phyloP scores from a whole-genome alignment of 495 filamentous ascomycete genomes.

The Hypomontagnella submonticulosa region DNA sequence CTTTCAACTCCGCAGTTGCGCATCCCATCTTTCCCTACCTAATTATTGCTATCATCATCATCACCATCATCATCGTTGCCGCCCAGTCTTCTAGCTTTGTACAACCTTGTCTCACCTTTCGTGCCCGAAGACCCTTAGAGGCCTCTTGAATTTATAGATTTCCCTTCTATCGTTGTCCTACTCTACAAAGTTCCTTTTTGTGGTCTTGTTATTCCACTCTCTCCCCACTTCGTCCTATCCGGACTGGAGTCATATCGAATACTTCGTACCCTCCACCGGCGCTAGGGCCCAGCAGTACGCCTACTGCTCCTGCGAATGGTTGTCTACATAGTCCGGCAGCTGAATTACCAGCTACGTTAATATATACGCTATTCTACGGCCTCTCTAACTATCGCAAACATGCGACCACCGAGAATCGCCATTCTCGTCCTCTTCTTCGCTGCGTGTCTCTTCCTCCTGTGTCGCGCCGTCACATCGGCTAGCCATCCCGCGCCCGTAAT shows the following conservation, averaged over 20 bases:
- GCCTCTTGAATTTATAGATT: constrained; percentile 27
- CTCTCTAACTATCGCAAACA: constrained; percentile 41
- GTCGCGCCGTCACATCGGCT: constrained; percentile 53
- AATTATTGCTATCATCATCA: constrained; percentile 25
- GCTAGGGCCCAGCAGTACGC: constrained; percentile 19
- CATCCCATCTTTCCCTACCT: constrained; percentile 19
- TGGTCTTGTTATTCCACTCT: constrained; percentile 13
- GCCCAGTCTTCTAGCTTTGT: constrained; percentile 54
- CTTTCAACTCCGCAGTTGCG: constrained; percentile 37
- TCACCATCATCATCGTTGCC: constrained; percentile 41
- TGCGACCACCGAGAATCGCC: constrained; percentile 59
- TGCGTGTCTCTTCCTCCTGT: constrained; percentile 60
- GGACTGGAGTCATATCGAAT: constrained; percentile 21
- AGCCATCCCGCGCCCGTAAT: constrained; percentile 43
- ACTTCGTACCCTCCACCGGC: constrained; percentile 15
- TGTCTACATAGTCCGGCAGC: constrained; percentile 34
- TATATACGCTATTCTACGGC: constrained; percentile 3
- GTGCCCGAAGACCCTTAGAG: constrained; percentile 9
- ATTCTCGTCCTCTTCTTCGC: constrained; percentile 60
- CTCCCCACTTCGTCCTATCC: constrained; percentile 22
- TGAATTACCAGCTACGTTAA: constrained; percentile 48
- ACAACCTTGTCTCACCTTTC: constrained; percentile 43
- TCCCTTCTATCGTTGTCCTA: constrained; percentile 8
- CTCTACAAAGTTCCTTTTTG: constrained; percentile 19
- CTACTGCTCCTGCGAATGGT: constrained; percentile 38